Evolutionary conservation across 192 early-diverging fungal species (phyloP).

Genomic region (Backusella circina): DNA sequence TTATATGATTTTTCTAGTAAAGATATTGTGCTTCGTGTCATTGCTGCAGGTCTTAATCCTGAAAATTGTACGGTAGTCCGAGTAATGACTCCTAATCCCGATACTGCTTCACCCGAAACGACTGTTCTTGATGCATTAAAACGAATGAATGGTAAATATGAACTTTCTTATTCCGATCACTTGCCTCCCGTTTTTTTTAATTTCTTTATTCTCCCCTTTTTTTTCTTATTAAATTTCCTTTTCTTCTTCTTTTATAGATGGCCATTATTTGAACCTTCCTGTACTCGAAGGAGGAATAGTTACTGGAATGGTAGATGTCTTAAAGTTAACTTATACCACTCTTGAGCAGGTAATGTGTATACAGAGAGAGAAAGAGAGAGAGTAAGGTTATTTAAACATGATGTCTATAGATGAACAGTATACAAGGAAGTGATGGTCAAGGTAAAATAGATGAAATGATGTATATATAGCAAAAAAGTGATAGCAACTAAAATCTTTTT

Average conservation of each 20-base stretch:
- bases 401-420: constrained; percentile 36
- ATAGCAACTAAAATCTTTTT: not conserved
- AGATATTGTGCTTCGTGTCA: constrained; percentile 84
- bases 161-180: not conserved
- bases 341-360: constrained; percentile 66
- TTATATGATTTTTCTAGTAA: constrained; percentile 21
- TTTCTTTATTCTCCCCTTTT: not conserved
- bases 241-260: constrained; percentile 43
- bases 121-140: constrained; percentile 80
- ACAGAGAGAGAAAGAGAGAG: not conserved
- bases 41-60: constrained; percentile 86
- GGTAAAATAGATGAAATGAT: constrained; percentile 32
- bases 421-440: constrained; percentile 42
- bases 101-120: constrained; percentile 66
- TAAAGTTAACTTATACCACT: constrained; percentile 78
- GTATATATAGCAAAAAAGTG: not conserved
- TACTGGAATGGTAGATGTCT: constrained; percentile 78
- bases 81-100: constrained; percentile 95
- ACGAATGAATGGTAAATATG: constrained; percentile 70
- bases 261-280: constrained; percentile 82
- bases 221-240: not conserved
- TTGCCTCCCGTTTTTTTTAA: not conserved
- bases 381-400: constrained; percentile 7
- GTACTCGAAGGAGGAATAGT: constrained; percentile 69
- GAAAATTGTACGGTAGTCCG: constrained; percentile 88